Conservation (phyloP, 768 basidiomycete genomes). For the Pholiota microspora region DNA sequence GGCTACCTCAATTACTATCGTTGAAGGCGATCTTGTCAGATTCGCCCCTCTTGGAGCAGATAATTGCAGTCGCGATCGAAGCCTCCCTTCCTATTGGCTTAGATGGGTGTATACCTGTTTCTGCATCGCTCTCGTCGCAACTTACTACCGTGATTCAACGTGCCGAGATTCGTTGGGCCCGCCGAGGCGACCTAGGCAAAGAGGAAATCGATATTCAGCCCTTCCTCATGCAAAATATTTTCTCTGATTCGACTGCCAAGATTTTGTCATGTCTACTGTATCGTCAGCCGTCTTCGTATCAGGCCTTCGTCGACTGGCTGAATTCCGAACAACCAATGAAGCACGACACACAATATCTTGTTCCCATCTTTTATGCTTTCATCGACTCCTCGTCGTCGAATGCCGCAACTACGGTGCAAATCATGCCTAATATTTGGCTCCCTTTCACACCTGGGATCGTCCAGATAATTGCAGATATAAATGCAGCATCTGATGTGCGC, state of each 20-base stretch:
- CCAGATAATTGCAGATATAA: neutral
- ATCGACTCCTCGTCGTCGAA: slow-evolving; percentile 33
- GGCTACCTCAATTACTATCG: slow-evolving; percentile 36
- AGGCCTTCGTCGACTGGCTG: slow-evolving; percentile 40
- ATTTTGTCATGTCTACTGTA: slow-evolving; percentile 47
- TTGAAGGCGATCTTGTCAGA: slow-evolving; percentile 32
- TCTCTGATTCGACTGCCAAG: slow-evolving; percentile 42
- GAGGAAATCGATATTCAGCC: slow-evolving; percentile 24
- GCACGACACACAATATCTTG: slow-evolving; percentile 27
- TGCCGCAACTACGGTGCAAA: slow-evolving; percentile 9
- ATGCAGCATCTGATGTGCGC: slow-evolving; percentile 5
- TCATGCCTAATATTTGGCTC: slow-evolving; percentile 24
- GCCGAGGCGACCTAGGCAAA: slow-evolving; percentile 18
- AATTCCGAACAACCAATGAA: slow-evolving; percentile 23
- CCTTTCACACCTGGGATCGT: slow-evolving; percentile 24
- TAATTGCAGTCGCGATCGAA: slow-evolving; percentile 42
- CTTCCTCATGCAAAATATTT: slow-evolving; percentile 40
- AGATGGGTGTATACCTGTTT: slow-evolving; percentile 23
- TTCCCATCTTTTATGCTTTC: slow-evolving; percentile 42
- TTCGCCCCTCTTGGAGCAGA: slow-evolving; percentile 40
- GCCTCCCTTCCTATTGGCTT: slow-evolving; percentile 37
- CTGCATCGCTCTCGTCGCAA: slow-evolving; percentile 13
- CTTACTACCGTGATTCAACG: slow-evolving; percentile 21
- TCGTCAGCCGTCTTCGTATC: slow-evolving; percentile 24
- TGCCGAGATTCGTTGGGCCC: slow-evolving; percentile 33